These are phyloP conservation scores for Pseudozyma thailandica DNA, from an alignment of 1,284 basidiomycete species.

Conservation along the genomic window DNA sequence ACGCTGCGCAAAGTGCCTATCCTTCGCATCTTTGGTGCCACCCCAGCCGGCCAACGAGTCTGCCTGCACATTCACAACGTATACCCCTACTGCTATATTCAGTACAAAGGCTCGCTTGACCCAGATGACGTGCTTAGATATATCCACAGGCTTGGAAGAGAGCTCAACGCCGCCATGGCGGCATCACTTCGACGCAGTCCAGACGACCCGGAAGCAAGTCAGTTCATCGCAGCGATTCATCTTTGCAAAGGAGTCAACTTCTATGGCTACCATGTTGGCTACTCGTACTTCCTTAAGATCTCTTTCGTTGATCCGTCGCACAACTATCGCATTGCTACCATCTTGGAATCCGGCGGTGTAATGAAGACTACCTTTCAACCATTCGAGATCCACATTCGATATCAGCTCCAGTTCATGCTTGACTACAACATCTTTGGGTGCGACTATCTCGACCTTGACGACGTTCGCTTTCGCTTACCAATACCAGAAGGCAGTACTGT, in stretches of 20 bases:
- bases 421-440: conserved; percentile 96
- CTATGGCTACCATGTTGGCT: conserved; percentile 90
- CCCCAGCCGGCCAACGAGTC: conserved; percentile 79
- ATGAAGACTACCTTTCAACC: conserved; percentile 75
- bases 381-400: conserved; percentile 86
- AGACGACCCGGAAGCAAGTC: conserved; percentile 36
- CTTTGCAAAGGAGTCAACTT: conserved; percentile 94
- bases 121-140: conserved; percentile 75
- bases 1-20: conserved; percentile 75
- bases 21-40: conserved; percentile 86
- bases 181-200: conserved; percentile 48
- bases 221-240: conserved; percentile 72
- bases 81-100: conserved; percentile 73
- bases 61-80: conserved; percentile 87
- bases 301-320: conserved; percentile 74
- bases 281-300: conserved; percentile 90
- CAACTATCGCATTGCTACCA: conserved; percentile 56
- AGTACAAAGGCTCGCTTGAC: conserved; percentile 68
- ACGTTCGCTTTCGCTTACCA: conserved; percentile 71
- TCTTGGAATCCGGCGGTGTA: conserved; percentile 59
- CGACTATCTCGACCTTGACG: conserved; percentile 79
- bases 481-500: conserved; percentile 67
- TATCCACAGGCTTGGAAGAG: conserved; percentile 75
- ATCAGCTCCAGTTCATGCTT: conserved; percentile 89
- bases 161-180: conserved; percentile 73